Conservation (phyloP, 176 grass and related monocot genomes). For the Aegilops sharonensis region DNA sequence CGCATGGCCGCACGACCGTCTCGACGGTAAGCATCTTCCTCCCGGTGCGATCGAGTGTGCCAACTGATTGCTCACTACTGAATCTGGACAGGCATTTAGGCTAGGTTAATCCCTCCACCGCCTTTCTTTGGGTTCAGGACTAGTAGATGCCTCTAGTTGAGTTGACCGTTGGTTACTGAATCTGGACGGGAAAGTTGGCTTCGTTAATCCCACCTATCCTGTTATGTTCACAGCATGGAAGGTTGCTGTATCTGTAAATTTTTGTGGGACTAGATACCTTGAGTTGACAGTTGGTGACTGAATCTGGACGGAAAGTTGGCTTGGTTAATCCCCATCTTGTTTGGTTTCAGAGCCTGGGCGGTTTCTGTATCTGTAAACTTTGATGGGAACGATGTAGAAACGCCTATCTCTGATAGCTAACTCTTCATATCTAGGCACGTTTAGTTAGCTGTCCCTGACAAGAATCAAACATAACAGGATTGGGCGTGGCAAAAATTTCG, state of each 20-base stretch:
- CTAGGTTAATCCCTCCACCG: neutral
- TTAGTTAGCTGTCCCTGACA: neutral
- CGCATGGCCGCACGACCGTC: slow-evolving; percentile 64
- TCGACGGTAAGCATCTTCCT: slow-evolving; percentile 43
- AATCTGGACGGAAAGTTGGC: slow-evolving; percentile 19
- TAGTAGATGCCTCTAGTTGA: neutral
- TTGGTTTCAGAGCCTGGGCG: neutral
- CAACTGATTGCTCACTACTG: neutral
- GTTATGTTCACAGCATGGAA: neutral
- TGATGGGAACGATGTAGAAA: neutral
- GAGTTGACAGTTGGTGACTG: neutral
- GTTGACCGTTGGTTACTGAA: slow-evolving; percentile 8
- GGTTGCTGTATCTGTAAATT: neutral
- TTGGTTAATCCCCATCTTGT: neutral
- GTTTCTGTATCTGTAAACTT: neutral
- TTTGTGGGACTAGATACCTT: neutral
- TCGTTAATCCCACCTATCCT: neutral
- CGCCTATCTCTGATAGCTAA: neutral
- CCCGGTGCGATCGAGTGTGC: neutral
- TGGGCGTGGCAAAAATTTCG: neutral
- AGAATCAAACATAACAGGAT: neutral
- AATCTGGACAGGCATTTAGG: neutral
- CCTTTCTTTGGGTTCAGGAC: neutral
- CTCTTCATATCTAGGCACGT: neutral
- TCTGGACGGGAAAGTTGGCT: slow-evolving; percentile 9